Percentiles rank a stretch among this genome's conserved stretches.
Evolutionary conservation across 148 eudicot genomes (phyloP).

Genomic region (Oxyria digyna): DNA sequence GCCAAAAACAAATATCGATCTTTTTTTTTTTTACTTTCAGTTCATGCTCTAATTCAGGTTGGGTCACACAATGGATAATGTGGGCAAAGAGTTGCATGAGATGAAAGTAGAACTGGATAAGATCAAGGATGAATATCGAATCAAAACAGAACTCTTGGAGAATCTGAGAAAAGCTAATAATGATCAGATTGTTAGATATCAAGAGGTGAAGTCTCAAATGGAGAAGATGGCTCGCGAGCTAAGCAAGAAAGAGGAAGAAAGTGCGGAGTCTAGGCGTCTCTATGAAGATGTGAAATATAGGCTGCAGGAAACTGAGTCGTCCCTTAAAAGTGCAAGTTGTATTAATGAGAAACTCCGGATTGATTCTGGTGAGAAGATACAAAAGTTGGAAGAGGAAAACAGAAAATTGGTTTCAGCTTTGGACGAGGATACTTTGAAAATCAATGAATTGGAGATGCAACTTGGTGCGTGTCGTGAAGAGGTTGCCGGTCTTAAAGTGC

Average conservation of each 20-base stretch:
- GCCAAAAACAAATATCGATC: not conserved
- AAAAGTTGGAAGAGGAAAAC: conserved; percentile 46
- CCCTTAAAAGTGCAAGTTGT: conserved; percentile 31
- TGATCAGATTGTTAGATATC: conserved; percentile 33
- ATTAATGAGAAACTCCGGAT: conserved; percentile 35
- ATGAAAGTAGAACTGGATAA: conserved; percentile 37
- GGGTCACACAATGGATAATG: conserved; percentile 25
- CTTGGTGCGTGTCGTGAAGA: conserved; percentile 30
- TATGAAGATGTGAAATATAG: conserved; percentile 37
- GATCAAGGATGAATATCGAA: conserved; percentile 33
- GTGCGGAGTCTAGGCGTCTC: conserved; percentile 32
- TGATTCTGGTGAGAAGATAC: conserved; percentile 39
- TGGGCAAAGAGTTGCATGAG: conserved; percentile 41
- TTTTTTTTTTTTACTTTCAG: not conserved
- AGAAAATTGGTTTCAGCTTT: conserved; percentile 37
- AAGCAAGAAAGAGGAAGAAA: conserved; percentile 39
- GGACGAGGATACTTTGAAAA: conserved; percentile 42
- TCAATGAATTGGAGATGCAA: conserved; percentile 27
- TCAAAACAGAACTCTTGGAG: conserved; percentile 37
- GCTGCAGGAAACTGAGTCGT: conserved; percentile 33
- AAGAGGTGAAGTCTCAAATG: conserved; percentile 33
- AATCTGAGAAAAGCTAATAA: conserved; percentile 38
- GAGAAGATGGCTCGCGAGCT: conserved; percentile 39
- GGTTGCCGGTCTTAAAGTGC: conserved; percentile 34
- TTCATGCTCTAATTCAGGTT: not conserved